A percentile compares a stretch with the other conserved stretches of the same genome.
phyloP scores from a whole-genome alignment of 2,329 filamentous ascomycete genomes.

The Aspergillus flavus region DNA sequence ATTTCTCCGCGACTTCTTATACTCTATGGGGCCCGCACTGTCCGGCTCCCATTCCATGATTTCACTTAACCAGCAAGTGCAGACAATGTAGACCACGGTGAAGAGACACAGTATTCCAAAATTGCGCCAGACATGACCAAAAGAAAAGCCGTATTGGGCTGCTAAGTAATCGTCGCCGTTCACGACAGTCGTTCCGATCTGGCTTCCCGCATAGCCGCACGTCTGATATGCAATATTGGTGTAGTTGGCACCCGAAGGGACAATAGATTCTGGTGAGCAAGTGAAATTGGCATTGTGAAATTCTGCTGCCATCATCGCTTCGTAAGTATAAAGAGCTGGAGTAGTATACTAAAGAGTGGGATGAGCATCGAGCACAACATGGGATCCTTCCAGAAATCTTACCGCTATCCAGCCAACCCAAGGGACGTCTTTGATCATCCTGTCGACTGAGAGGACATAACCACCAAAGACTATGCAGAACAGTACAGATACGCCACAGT shows the following conservation, averaged over 20 bases:
- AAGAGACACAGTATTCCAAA: conserved; percentile 76
- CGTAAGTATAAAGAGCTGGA: conserved; percentile 60
- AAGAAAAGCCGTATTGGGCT: conserved; percentile 52
- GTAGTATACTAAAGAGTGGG: conserved; percentile 42
- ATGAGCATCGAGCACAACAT: conserved; percentile 22
- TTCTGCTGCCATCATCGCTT: conserved; percentile 66
- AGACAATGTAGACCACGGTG: conserved; percentile 66
- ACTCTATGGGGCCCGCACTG: conserved; percentile 65
- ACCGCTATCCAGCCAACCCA: conserved; percentile 62
- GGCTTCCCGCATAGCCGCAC: conserved; percentile 59
- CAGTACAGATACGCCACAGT: conserved; percentile 61
- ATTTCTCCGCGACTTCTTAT: conserved; percentile 59
- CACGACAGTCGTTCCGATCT: conserved; percentile 52
- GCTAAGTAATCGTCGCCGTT: conserved; percentile 57
- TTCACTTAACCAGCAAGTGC: conserved; percentile 70
- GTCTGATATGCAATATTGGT: conserved; percentile 57
- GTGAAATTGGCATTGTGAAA: conserved; percentile 57
- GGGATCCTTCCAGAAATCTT: conserved; percentile 10
- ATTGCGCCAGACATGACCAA: conserved; percentile 66
- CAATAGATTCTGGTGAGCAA: conserved; percentile 57
- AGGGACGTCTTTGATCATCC: conserved; percentile 57
- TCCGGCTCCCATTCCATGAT: conserved; percentile 60
- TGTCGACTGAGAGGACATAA: conserved; percentile 63
- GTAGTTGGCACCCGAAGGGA: conserved; percentile 57
- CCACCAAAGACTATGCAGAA: conserved; percentile 63